phyloP scores from a whole-genome alignment of 1,284 basidiomycete genomes.

The Boletellus deceptivus region DNA sequence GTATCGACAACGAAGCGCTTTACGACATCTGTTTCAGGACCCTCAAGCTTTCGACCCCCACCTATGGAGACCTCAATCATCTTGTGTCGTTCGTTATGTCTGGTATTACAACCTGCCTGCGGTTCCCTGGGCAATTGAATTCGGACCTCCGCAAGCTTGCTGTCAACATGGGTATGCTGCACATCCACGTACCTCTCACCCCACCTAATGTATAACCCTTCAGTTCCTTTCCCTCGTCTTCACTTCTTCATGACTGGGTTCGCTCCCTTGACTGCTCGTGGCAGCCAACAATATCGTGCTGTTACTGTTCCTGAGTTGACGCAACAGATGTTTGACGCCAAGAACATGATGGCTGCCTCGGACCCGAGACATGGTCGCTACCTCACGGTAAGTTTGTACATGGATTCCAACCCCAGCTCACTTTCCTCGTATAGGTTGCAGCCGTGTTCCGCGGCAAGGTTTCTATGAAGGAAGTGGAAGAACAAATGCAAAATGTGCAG shows the following conservation, averaged over 20 bases:
- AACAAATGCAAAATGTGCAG: conserved; percentile 95
- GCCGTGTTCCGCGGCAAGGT: conserved; percentile 99
- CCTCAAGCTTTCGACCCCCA: conserved; percentile 90
- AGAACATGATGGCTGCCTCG: conserved; percentile 98
- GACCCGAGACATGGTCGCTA: conserved; percentile 95
- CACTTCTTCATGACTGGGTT: conserved; percentile 99
- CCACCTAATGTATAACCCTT: background rate
- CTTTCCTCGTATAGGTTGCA: conserved; percentile 60
- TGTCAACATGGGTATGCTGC: conserved; percentile 89
- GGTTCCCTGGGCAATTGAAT: conserved; percentile 99
- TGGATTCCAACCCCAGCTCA: background rate
- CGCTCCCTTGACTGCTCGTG: conserved; percentile 91
- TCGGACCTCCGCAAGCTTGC: conserved; percentile 96
- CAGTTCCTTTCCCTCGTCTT: conserved; percentile 96
- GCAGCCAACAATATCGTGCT: conserved; percentile 91
- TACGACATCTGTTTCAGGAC: conserved; percentile 99
- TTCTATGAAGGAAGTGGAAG: conserved; percentile 98
- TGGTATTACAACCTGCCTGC: conserved; percentile 92
- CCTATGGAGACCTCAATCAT: conserved; percentile 96
- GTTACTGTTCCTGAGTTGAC: conserved; percentile 96
- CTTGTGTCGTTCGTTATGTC: conserved; percentile 98
- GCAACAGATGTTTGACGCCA: conserved; percentile 97
- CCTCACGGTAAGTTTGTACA: conserved; percentile 62
- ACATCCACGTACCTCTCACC: background rate
- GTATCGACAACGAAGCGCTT: conserved; percentile 97